Conservation (phyloP, 2,329 filamentous ascomycete species). For the Calonectria montana region DNA sequence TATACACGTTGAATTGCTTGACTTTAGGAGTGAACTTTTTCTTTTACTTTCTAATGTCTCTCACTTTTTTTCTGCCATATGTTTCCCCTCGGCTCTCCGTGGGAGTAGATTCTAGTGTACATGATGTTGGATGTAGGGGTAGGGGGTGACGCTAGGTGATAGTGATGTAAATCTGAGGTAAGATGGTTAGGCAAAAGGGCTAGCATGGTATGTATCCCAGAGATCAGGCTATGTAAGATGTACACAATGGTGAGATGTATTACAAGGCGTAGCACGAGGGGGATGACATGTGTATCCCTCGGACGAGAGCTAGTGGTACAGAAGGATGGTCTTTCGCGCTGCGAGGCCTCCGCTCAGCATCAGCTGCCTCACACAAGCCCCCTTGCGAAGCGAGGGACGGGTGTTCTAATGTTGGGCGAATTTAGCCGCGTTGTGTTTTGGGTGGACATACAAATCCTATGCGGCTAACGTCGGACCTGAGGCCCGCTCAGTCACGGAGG, state of each 20-base stretch:
- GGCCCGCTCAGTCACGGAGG: background rate
- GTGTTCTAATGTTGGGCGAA: background rate
- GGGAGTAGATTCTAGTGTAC: constrained; percentile 26
- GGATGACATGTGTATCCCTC: background rate
- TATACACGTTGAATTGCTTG: background rate
- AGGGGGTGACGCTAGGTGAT: background rate
- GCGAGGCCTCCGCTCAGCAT: constrained; percentile 1
- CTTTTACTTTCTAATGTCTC: background rate
- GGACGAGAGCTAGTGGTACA: background rate
- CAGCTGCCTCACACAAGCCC: background rate
- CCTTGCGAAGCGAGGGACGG: background rate
- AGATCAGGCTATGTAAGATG: constrained; percentile 8
- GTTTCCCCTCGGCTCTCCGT: background rate
- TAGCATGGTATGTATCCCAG: background rate
- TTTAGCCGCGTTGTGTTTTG: background rate
- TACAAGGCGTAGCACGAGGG: constrained; percentile 8
- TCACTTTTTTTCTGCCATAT: background rate
- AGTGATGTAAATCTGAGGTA: constrained; percentile 19
- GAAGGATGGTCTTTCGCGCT: background rate
- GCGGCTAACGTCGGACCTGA: background rate
- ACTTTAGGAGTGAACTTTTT: background rate
- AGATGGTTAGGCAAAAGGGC: background rate
- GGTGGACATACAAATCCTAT: too few relatives aligned
- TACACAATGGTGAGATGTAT: constrained; percentile 24
- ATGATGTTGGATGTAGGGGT: constrained; percentile 5